A percentile compares a stretch with the other conserved stretches of the same genome.
These are phyloP conservation scores for Penicillium maclennaniae DNA, from an alignment of 495 filamentous ascomycete species.

Conservation along the genomic window DNA sequence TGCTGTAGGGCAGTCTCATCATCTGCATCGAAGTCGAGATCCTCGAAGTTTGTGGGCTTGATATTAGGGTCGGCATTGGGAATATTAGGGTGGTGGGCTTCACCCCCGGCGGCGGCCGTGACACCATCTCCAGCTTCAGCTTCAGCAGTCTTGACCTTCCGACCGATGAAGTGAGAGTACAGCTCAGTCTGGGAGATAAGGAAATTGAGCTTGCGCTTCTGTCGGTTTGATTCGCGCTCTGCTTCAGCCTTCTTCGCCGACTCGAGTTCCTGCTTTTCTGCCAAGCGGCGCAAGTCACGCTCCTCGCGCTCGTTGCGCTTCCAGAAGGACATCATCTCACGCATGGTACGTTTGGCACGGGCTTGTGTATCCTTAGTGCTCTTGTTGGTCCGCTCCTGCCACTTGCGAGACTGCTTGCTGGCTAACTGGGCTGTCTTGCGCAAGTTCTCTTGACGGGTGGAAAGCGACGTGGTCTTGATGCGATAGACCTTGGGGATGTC, in stretches of 20 bases:
- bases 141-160: constrained; percentile 96
- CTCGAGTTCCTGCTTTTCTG: constrained; percentile 94
- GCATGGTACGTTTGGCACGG: constrained; percentile 94
- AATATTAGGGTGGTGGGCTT: constrained; percentile 50
- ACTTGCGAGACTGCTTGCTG: constrained; percentile 93
- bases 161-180: constrained; percentile 98
- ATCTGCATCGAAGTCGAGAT: constrained; percentile 92
- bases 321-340: constrained; percentile 99
- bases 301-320: constrained; percentile 98
- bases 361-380: constrained; percentile 96
- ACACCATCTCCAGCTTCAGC: constrained; percentile 81
- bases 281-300: constrained; percentile 85
- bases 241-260: constrained; percentile 95
- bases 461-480: constrained; percentile 75
- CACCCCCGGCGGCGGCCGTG: constrained; percentile 49
- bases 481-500: constrained; percentile 89
- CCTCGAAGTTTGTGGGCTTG: constrained; percentile 89
- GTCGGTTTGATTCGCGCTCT: constrained; percentile 91
- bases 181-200: constrained; percentile 97
- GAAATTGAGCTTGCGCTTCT: constrained; percentile 99
- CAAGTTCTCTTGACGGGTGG: constrained; percentile 83
- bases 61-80: constrained; percentile 53
- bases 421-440: constrained; percentile 97
- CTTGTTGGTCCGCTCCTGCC: constrained; percentile 98
- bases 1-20: constrained; percentile 78